Conservation (phyloP, 2,329 filamentous ascomycete genomes). For the Blastomyces parvus region DNA sequence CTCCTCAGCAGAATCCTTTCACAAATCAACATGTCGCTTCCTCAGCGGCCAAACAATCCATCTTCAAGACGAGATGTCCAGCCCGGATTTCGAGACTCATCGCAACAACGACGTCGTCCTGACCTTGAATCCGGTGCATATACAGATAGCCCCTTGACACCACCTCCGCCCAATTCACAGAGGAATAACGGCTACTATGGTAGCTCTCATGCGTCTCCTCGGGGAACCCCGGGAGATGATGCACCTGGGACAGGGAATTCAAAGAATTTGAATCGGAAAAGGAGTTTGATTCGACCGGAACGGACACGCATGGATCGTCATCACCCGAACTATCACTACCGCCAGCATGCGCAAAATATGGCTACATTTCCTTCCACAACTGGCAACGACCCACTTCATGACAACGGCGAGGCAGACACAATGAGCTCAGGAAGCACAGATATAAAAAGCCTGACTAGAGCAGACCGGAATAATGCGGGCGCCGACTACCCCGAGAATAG, state of each 20-base stretch:
- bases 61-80: slow-evolving; percentile 48
- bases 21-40: slow-evolving; percentile 39
- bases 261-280: slow-evolving; percentile 57
- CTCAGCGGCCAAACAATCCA: slow-evolving; percentile 54
- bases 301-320: slow-evolving; percentile 73
- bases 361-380: slow-evolving; percentile 80
- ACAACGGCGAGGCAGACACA: slow-evolving; percentile 48
- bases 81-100: slow-evolving; percentile 57
- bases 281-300: slow-evolving; percentile 82
- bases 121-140: slow-evolving; percentile 60
- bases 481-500: slow-evolving; percentile 20
- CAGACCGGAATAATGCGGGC: slow-evolving; percentile 9
- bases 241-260: slow-evolving; percentile 45
- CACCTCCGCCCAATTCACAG: slow-evolving; percentile 31
- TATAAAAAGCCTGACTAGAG: slow-evolving; percentile 35
- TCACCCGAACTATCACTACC: slow-evolving; percentile 92
- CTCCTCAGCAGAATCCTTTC: background rate
- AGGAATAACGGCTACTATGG: slow-evolving; percentile 19
- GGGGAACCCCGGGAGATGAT: slow-evolving; percentile 36
- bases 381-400: slow-evolving; percentile 78
- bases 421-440: slow-evolving; percentile 56
- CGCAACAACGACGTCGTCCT: slow-evolving; percentile 56
- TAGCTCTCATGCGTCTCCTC: slow-evolving; percentile 35
- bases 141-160: slow-evolving; percentile 26
- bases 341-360: slow-evolving; percentile 91